Conservation (phyloP, 1,139 yeast species). For the Saccharomyces hybrid region DNA sequence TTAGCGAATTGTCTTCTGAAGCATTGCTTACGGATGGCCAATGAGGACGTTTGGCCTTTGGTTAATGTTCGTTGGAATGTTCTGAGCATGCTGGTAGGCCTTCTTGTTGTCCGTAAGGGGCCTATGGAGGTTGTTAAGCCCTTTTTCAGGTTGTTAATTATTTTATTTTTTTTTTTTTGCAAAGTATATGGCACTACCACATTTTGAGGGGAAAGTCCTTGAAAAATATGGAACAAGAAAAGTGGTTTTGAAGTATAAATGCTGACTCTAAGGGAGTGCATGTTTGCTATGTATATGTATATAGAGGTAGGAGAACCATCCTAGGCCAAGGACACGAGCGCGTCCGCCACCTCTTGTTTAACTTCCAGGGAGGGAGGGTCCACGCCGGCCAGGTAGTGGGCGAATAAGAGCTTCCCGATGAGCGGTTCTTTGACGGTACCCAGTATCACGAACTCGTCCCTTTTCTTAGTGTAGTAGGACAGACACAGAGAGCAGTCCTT, state of each 20-base stretch:
- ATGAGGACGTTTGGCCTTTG: neutral
- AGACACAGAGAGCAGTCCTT: constrained; percentile 39
- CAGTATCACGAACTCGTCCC: constrained; percentile 29
- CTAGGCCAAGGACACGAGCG: neutral
- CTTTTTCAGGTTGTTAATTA: too few species aligned
- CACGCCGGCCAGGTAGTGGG: constrained; percentile 49
- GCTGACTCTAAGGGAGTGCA: neutral
- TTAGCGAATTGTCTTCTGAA: neutral
- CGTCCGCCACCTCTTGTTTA: constrained; percentile 43
- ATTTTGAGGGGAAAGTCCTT: neutral
- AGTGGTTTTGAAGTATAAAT: neutral
- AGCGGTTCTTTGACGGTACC: constrained; percentile 45
- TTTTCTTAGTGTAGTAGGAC: constrained; percentile 34
- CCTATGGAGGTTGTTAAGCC: too few species aligned
- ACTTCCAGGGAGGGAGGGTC: constrained; percentile 43
- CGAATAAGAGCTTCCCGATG: constrained; percentile 42
- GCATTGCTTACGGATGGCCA: neutral
- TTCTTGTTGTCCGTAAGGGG: neutral
- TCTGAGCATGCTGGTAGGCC: neutral
- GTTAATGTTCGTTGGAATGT: neutral
- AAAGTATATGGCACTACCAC: neutral
- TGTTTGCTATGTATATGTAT: neutral
- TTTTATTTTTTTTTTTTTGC: neutral
- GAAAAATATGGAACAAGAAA: neutral
- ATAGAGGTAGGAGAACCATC: neutral